phyloP scores from a whole-genome alignment of 108 stramenopile genomes.

The Nannochloropsis oceanica region DNA sequence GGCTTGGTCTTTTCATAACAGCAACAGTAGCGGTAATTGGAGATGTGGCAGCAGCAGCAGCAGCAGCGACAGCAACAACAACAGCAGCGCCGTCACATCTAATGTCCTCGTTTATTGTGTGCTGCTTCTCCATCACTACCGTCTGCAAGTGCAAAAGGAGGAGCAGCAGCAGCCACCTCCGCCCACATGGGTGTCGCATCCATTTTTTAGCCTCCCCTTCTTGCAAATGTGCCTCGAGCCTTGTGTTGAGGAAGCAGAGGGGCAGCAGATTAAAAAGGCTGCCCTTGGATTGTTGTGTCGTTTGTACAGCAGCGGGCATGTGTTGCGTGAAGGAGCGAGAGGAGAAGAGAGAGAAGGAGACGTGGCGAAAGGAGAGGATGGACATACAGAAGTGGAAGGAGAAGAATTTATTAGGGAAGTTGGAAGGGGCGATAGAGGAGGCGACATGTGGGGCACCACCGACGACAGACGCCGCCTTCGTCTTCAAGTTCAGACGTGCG shows the following conservation, averaged over 20 bases:
- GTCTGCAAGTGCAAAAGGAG: neutral
- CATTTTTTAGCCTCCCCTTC: neutral
- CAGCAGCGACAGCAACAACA: too few species aligned
- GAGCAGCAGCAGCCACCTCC: neutral
- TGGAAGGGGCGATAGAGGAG: too few species aligned
- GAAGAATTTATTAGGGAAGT: too few species aligned
- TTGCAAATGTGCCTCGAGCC: neutral
- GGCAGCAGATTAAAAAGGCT: neutral
- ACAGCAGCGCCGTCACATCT: neutral
- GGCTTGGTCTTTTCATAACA: neutral
- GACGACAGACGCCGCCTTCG: neutral
- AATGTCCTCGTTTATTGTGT: neutral
- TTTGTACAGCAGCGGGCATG: too few species aligned
- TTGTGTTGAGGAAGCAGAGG: neutral
- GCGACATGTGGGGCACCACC: too few species aligned
- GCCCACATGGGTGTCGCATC: neutral
- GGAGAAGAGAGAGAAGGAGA: too few species aligned
- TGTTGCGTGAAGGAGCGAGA: too few species aligned
- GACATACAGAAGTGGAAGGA: too few species aligned
- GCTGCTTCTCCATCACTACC: neutral
- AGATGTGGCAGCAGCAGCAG: too few species aligned
- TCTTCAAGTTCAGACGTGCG: neutral
- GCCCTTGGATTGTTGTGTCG: neutral
- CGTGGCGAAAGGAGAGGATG: too few species aligned
- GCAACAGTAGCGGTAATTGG: too few species aligned